Conservation (phyloP, 2,329 filamentous ascomycete genomes). For the Chrysoporthe austroafricana region DNA sequence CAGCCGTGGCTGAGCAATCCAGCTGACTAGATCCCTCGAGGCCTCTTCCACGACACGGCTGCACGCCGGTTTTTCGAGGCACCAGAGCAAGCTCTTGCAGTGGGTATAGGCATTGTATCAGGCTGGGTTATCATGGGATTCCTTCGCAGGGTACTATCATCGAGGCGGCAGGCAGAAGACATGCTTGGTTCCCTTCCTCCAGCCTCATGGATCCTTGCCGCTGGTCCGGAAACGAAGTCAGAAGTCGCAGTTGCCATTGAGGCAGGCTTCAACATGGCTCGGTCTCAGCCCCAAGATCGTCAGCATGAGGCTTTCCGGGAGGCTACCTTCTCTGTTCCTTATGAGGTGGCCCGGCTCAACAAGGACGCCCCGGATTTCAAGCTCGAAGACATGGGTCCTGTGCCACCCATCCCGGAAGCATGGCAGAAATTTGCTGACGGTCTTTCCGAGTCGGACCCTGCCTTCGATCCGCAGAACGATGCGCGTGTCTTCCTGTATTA, state of each 20-base stretch:
- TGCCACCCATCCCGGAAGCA: background rate
- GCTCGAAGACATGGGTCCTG: slow-evolving; percentile 4
- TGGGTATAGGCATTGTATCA: background rate
- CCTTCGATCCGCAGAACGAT: background rate
- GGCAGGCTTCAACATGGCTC: slow-evolving; percentile 12
- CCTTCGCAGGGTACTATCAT: background rate
- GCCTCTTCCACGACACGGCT: slow-evolving; percentile 16
- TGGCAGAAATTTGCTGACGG: background rate
- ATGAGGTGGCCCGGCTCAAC: slow-evolving; percentile 18
- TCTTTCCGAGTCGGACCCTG: background rate
- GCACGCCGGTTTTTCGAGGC: background rate
- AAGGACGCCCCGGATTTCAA: background rate
- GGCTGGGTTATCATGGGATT: background rate
- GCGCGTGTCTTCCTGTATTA: slow-evolving; percentile 11
- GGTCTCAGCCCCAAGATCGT: background rate
- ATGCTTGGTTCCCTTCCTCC: background rate
- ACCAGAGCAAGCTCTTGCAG: background rate
- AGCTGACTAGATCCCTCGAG: background rate
- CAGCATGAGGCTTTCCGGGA: slow-evolving; percentile 1
- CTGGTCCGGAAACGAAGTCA: background rate
- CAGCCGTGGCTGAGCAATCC: background rate
- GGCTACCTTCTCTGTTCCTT: slow-evolving; percentile 15
- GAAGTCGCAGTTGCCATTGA: background rate
- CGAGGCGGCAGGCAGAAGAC: background rate
- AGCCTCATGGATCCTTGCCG: background rate